Conservation (phyloP, 2,329 filamentous ascomycete genomes). For the Neoarthrinium moseri region DNA sequence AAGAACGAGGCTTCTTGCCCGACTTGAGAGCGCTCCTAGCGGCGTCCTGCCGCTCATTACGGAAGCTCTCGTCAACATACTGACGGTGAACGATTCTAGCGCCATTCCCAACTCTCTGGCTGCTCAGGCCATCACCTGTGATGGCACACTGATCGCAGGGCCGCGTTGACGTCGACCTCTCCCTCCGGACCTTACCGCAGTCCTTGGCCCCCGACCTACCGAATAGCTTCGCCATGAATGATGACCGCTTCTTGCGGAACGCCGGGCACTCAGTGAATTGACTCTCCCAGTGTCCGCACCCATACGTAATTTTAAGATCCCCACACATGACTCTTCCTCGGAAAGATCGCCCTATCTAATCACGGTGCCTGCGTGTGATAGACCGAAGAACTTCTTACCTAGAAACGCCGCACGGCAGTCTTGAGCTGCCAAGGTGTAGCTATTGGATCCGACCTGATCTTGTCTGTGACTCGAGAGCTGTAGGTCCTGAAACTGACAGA, state of each 20-base stretch:
- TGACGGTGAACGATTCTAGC: constrained; percentile 1
- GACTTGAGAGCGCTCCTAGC: not conserved
- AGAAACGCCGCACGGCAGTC: too few species aligned
- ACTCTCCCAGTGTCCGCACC: not conserved
- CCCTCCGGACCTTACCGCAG: constrained; percentile 4
- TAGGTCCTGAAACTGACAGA: too few species aligned
- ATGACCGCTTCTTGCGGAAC: constrained; percentile 6
- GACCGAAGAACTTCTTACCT: too few species aligned
- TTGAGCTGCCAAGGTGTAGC: too few species aligned
- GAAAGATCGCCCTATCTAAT: too few species aligned
- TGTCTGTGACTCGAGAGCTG: too few species aligned
- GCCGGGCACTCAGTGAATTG: not conserved
- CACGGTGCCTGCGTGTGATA: too few species aligned
- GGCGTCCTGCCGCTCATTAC: not conserved
- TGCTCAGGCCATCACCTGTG: not conserved
- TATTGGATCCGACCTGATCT: too few species aligned
- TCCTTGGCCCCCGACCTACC: constrained; percentile 3
- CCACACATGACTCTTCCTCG: constrained; percentile 7
- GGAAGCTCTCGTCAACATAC: constrained; percentile 10
- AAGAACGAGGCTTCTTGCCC: not conserved
- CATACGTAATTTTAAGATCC: not conserved
- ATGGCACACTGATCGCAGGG: constrained; percentile 5
- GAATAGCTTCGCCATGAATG: constrained; percentile 1
- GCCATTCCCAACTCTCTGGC: constrained; percentile 6
- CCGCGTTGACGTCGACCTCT: not conserved